Evolutionary conservation across 2,329 filamentous ascomycete species (phyloP), one percentile per base, ranked within the genome.

Genomic region (Arthroderma uncinatum): DNA sequence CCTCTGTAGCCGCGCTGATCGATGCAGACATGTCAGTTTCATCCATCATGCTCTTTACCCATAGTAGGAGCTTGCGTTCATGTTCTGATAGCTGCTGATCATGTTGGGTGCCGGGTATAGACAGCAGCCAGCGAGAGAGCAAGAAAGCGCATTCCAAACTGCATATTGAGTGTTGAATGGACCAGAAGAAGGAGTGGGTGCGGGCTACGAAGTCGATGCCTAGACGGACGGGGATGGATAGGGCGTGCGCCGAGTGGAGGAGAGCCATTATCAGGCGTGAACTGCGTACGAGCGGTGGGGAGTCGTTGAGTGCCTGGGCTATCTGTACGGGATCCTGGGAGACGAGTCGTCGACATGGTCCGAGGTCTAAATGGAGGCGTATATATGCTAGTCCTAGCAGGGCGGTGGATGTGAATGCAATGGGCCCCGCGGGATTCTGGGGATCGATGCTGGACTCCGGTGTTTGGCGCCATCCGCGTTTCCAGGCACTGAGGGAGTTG

Each of bases 151-250:
- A 80, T 61, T 80, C 78, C 14, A 80, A 65, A 58, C 75, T 78
- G 65, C 76, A 79, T 4, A 81, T 67, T 0, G 77, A 77, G 61
- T 81, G 78, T 61, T 80, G 77, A 28, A 80, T 76, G 37, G 75
- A 77, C 79, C 78, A 81, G 63, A 79, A 77, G 56, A 79, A 76
- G 1, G 77, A 78, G 63, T 79, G 77, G 1, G 75, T 79, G 48
- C 72, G 71, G 2, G 78, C 77, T 37, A 80, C 78, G 54, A 78
- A 78, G 53, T 76, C 73, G 53, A 80, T 75, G 1, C 79, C 79
- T 7, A 80, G 70, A 40, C 77, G 71, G 2, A 80, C 76, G 0
- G 77, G 78, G 25, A 81, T 78, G 8, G 78, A 79, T 7, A 81
- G 69, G 10, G 78, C 78, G 58, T 80, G 78, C 0, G 76, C 75